Evolutionary conservation across 805 yeast genomes (phyloP).

Genomic region (Saccharomycopsis selenospora): DNA sequence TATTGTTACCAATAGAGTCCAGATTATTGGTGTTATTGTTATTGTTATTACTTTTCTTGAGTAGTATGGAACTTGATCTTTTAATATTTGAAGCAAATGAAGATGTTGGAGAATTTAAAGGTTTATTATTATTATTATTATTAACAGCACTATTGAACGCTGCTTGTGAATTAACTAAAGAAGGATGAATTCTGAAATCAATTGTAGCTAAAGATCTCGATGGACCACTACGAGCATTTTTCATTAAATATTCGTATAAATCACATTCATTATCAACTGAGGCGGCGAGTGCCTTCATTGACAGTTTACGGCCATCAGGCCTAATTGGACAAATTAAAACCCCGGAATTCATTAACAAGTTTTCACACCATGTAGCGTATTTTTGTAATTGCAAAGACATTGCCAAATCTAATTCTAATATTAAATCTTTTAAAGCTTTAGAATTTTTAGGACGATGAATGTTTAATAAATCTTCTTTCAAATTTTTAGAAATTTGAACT

Average conservation of each 20-base stretch:
- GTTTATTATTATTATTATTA: not conserved
- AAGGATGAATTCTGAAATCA: conserved; percentile 64
- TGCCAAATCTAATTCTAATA: conserved; percentile 85
- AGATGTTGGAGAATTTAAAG: not conserved
- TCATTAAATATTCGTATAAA: conserved; percentile 59
- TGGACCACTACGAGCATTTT: conserved; percentile 34
- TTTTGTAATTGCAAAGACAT: conserved; percentile 81
- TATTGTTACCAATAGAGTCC: not conserved
- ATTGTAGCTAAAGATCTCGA: conserved; percentile 50
- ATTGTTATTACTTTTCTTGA: not conserved
- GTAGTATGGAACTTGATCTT: conserved; percentile 9
- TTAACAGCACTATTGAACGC: conserved; percentile 19
- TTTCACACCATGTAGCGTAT: conserved; percentile 82
- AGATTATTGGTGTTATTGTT: not conserved
- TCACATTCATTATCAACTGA: conserved; percentile 80
- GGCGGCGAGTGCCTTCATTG: conserved; percentile 72
- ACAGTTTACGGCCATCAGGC: conserved; percentile 41
- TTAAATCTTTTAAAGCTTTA: conserved; percentile 62
- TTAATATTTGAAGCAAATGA: conserved; percentile 26
- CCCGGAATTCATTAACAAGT: conserved; percentile 75
- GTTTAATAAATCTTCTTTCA: conserved; percentile 65
- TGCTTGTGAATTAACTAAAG: conserved; percentile 36
- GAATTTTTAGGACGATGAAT: conserved; percentile 73
- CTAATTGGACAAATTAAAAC: conserved; percentile 71
- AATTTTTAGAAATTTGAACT: conserved; percentile 63